These are phyloP conservation scores for Endocladia muricata DNA, from an alignment of 31 red algal species.

Conservation along the genomic window DNA sequence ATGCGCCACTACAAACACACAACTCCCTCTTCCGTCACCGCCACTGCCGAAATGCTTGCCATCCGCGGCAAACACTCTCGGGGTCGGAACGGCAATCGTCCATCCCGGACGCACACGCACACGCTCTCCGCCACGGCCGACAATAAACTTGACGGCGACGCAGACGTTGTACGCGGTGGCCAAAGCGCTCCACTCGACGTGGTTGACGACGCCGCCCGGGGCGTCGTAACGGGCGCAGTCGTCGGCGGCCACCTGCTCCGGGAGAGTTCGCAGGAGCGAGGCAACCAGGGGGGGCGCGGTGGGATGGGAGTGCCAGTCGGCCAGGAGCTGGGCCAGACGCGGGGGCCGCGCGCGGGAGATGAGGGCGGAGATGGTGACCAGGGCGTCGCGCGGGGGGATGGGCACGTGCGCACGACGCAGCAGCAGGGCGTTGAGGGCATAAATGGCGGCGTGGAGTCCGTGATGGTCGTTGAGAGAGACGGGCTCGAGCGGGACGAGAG, in stretches of 20 bases:
- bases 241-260: conserved; percentile 11
- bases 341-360: neutral
- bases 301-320: conserved; percentile 35
- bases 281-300: neutral
- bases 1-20: conserved; percentile 46
- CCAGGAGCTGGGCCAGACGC: conserved; percentile 14
- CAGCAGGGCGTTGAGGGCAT: conserved; percentile 19
- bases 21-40: neutral
- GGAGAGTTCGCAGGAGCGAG: conserved; percentile 4
- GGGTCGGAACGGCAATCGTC: conserved; percentile 53
- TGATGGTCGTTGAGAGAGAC: conserved; percentile 17
- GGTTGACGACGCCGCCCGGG: conserved; percentile 6
- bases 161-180: conserved; percentile 46
- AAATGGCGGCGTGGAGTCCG: conserved; percentile 22
- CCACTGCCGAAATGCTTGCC: neutral
- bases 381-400: conserved; percentile 11
- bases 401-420: conserved; percentile 1
- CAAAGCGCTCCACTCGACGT: conserved; percentile 59
- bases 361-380: conserved; percentile 10
- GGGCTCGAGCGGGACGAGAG: conserved; percentile 35
- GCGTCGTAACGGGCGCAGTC: conserved; percentile 19
- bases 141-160: conserved; percentile 44
- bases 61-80: conserved; percentile 23
- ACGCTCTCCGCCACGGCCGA: neutral
- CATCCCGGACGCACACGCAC: conserved; percentile 13